Evolutionary conservation across 805 yeast genomes (phyloP), one percentile per base, ranked within the genome.

Genomic region (Naumovozyma castellii): DNA sequence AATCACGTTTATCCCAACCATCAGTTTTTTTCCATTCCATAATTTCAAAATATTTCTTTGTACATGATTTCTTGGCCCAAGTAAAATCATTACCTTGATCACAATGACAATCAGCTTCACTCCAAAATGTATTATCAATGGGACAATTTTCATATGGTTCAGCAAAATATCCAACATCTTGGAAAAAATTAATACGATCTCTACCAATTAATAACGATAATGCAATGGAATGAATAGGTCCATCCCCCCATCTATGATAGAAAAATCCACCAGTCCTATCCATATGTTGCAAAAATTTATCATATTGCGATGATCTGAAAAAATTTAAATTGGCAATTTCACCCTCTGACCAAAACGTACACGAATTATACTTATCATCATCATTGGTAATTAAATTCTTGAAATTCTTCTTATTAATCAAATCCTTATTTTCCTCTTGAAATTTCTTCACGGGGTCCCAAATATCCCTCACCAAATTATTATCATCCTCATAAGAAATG

Each of bases 221-320:
- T 18, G 84, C 92, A 43, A 83, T 73, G 6, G 86, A 76, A 54
- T 82, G 85, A 38, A 83, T 75, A 13, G 90, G 87, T 18, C 90
- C 92, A 57, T 82, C 92, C 40, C 92, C 88, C 87, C 94, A 84
- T 53, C 88, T 69, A 62, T 81, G 82, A 62, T 85, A 84, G 65
- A 80, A 85, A 53, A 86, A 78, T 3, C 92, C 92, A 44, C 90
- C 86, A 1, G 76, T 65, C 36, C 65, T 61, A 56, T 84, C 88
- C 40, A 83, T 68, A 50, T 71, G 63, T 18, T 77, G 75, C 47
- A 83, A 80, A 59, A 76, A 82, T 36, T 68, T 70, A 18, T 66
- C 57, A 61, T 83, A 85, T 15, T 78, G 78, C 42, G 78, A 72
- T 18, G 75, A 64, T 51, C 86, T 66, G 73, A 81, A 84, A 55